Conservation (phyloP, 495 filamentous ascomycete species). For the Penicillium cosmopolitanum region DNA sequence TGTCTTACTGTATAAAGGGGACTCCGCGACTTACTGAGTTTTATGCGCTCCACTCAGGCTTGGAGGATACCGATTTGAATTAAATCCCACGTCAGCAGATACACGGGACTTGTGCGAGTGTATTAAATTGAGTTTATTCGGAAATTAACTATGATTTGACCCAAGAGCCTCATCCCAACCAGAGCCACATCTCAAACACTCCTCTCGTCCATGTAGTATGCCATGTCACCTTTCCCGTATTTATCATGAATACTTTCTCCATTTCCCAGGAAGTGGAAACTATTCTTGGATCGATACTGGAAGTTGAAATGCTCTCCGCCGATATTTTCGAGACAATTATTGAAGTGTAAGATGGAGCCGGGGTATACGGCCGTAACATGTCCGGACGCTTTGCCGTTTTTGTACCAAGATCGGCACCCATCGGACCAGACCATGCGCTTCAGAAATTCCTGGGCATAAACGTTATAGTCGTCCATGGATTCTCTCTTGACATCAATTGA, state of each 20-base stretch:
- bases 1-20: too few species aligned
- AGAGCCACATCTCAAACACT: background rate
- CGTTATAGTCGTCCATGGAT: slow-evolving; percentile 11
- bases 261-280: slow-evolving; percentile 53
- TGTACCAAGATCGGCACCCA: slow-evolving; percentile 13
- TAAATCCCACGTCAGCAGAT: too few species aligned
- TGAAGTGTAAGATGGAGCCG: background rate
- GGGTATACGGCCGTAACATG: slow-evolving; percentile 18
- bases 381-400: slow-evolving; percentile 12
- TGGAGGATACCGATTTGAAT: too few species aligned
- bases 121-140: too few species aligned
- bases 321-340: slow-evolving; percentile 18
- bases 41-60: too few species aligned
- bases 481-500: slow-evolving; percentile 15
- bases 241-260: slow-evolving; percentile 28
- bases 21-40: too few species aligned
- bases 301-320: slow-evolving; percentile 52
- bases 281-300: slow-evolving; percentile 45
- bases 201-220: background rate
- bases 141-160: too few species aligned
- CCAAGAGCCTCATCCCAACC: too few species aligned
- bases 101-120: too few species aligned
- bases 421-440: slow-evolving; percentile 16
- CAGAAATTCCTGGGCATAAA: slow-evolving; percentile 3
- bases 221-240: slow-evolving; percentile 13